Percentiles rank a stretch among this genome's conserved stretches.
These are phyloP conservation scores for Saccharomyces pastorianus DNA, from an alignment of 1,139 yeast species.

Conservation along the genomic window DNA sequence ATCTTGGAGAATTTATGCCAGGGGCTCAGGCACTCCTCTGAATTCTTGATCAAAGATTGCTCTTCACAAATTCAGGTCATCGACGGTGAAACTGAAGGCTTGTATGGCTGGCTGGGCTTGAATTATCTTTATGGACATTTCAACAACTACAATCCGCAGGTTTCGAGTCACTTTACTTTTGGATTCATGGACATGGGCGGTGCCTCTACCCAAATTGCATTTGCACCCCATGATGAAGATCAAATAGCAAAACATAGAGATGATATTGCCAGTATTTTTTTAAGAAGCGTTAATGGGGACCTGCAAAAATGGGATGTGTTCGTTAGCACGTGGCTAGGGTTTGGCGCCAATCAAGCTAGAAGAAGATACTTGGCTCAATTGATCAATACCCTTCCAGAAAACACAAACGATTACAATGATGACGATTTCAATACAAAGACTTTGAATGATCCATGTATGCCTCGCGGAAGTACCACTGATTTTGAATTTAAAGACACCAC, in stretches of 20 bases:
- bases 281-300: conserved; percentile 54
- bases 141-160: conserved; percentile 36
- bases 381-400: conserved; percentile 37
- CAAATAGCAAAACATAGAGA: conserved; percentile 53
- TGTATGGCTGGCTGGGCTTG: conserved; percentile 73
- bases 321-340: conserved; percentile 77
- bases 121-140: conserved; percentile 58
- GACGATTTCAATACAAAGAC: conserved; percentile 32
- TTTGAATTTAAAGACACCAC: conserved; percentile 37
- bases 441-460: conserved; percentile 64
- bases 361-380: conserved; percentile 52
- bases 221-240: conserved; percentile 53
- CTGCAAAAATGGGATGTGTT: conserved; percentile 62
- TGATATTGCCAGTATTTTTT: conserved; percentile 49
- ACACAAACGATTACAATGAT: conserved; percentile 35
- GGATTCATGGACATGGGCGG: conserved; percentile 94
- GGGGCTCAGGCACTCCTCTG: conserved; percentile 40
- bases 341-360: conserved; percentile 77
- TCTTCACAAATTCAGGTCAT: conserved; percentile 57
- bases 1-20: conserved; percentile 49
- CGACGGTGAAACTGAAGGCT: conserved; percentile 74
- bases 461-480: conserved; percentile 45
- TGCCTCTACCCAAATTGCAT: conserved; percentile 74
- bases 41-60: conserved; percentile 47
- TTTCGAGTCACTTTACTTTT: conserved; percentile 41